Conservation (phyloP, 108 stramenopile species). For the Hondaea fermentalgiana region DNA sequence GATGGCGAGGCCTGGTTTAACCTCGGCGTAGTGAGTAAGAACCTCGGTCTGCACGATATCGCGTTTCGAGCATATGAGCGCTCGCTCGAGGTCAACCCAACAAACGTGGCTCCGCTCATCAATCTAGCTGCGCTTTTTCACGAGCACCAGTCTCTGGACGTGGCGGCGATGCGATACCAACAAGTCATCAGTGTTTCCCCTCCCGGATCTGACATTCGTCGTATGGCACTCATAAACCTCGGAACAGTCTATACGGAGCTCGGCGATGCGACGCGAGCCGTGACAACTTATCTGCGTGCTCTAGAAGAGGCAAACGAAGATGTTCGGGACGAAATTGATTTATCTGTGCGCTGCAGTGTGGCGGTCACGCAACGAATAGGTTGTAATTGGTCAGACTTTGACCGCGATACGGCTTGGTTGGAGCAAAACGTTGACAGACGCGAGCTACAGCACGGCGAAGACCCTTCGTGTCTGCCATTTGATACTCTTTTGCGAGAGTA, state of each 20-base stretch:
- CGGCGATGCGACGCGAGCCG: background rate
- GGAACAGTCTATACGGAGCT: conserved; percentile 27
- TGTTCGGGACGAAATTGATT: background rate
- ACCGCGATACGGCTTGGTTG: background rate
- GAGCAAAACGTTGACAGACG: background rate
- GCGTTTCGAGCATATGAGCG: background rate
- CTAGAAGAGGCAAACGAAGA: background rate
- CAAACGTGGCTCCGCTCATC: background rate
- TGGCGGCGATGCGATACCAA: conserved; percentile 30
- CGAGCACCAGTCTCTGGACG: conserved; percentile 22
- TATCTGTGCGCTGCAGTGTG: background rate
- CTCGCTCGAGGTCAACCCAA: background rate
- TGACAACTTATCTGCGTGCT: background rate
- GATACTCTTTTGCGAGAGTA: conserved; percentile 31
- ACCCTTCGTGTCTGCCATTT: conserved; percentile 37
- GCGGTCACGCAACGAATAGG: conserved; percentile 21
- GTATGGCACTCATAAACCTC: conserved; percentile 32
- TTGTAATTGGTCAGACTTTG: conserved; percentile 35
- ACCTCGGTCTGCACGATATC: background rate
- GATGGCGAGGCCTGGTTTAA: background rate
- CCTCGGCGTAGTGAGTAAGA: background rate
- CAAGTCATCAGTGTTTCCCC: background rate
- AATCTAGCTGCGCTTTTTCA: conserved; percentile 42
- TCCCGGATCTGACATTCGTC: background rate
- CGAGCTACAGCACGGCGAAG: conserved; percentile 20